Evolutionary conservation across 768 basidiomycete species (phyloP).

Genomic region (Mycena belliarum): DNA sequence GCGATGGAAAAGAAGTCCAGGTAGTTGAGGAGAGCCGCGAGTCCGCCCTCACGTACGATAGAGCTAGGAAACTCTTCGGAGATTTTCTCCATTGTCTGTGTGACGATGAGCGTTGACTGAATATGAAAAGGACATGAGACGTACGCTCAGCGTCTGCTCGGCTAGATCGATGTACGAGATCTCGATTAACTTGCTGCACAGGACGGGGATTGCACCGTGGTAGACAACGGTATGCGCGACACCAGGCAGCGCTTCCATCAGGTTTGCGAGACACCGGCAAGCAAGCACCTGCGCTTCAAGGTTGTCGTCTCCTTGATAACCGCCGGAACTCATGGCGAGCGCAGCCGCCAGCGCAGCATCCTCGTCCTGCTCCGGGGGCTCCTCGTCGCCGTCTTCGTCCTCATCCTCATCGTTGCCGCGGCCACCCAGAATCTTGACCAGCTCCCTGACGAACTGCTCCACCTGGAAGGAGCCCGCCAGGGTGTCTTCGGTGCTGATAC

Average conservation of each 20-base stretch:
- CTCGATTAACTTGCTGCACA: conserved; percentile 96
- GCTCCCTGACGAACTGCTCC: conserved; percentile 87
- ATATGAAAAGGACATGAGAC: conserved; percentile 37
- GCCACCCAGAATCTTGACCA: conserved; percentile 88
- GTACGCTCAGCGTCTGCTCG: conserved; percentile 95
- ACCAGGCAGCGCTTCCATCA: conserved; percentile 98
- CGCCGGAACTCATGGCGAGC: conserved; percentile 77
- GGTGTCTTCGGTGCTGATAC: conserved; percentile 97
- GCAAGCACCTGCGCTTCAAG: conserved; percentile 95
- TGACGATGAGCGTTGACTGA: background rate
- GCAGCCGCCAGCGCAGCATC: conserved; percentile 89
- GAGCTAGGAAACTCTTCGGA: conserved; percentile 96
- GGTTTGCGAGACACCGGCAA: conserved; percentile 93
- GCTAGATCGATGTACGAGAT: conserved; percentile 98
- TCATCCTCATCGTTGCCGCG: conserved; percentile 72
- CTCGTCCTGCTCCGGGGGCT: conserved; percentile 65
- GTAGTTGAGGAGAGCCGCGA: conserved; percentile 90
- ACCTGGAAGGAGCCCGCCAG: conserved; percentile 95
- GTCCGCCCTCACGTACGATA: conserved; percentile 93
- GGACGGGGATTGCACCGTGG: conserved; percentile 95
- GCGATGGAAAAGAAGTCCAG: conserved; percentile 99
- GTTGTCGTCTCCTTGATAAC: conserved; percentile 79
- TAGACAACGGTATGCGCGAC: conserved; percentile 97
- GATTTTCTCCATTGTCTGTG: conserved; percentile 95
- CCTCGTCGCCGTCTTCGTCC: conserved; percentile 72